A percentile compares a stretch with the other conserved stretches of the same genome.
These are phyloP conservation scores for Thelonectria olida DNA, from an alignment of 2,329 filamentous ascomycete species.

Conservation along the genomic window DNA sequence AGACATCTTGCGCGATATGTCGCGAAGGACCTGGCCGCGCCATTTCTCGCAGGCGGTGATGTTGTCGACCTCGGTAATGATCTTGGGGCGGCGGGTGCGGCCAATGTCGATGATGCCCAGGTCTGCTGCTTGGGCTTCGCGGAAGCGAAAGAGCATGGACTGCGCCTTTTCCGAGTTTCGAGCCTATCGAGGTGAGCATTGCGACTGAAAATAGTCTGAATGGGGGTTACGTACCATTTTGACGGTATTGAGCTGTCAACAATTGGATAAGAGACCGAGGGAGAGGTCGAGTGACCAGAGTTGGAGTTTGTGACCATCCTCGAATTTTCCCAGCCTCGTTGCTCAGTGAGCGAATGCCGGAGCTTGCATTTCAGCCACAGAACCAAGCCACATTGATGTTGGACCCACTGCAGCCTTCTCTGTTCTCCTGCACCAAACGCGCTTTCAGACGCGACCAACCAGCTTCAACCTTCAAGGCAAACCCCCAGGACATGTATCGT, in stretches of 20 bases:
- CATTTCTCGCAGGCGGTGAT: slow-evolving; percentile 95
- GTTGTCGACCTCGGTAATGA: slow-evolving; percentile 85
- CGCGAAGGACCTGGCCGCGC: slow-evolving; percentile 96
- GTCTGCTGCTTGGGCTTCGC: slow-evolving; percentile 94
- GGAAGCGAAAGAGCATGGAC: slow-evolving; percentile 99
- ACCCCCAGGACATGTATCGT: neutral
- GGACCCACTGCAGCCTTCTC: slow-evolving; percentile 32
- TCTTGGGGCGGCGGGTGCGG: slow-evolving; percentile 87
- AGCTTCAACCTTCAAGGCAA: slow-evolving; percentile 12
- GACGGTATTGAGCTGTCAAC: slow-evolving; percentile 23
- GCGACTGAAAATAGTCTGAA: rapidly evolving
- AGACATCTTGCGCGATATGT: slow-evolving; percentile 95
- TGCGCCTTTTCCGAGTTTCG: slow-evolving; percentile 99
- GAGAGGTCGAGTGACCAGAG: slow-evolving; percentile 18
- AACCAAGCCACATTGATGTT: slow-evolving; percentile 30
- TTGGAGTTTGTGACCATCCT: slow-evolving; percentile 26
- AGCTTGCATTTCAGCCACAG: slow-evolving; percentile 22
- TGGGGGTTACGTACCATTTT: slow-evolving; percentile 37
- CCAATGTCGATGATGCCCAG: slow-evolving; percentile 95
- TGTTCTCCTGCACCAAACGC: neutral
- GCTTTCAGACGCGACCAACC: slow-evolving; percentile 10
- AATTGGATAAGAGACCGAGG: slow-evolving; percentile 5
- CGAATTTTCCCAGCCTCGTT: slow-evolving; percentile 43
- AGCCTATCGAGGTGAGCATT: slow-evolving; percentile 65
- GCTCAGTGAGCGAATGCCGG: neutral